Evolutionary conservation across 2,329 filamentous ascomycete species (phyloP), one percentile per base, ranked within the genome.

Genomic region (Penicillium sp.): DNA sequence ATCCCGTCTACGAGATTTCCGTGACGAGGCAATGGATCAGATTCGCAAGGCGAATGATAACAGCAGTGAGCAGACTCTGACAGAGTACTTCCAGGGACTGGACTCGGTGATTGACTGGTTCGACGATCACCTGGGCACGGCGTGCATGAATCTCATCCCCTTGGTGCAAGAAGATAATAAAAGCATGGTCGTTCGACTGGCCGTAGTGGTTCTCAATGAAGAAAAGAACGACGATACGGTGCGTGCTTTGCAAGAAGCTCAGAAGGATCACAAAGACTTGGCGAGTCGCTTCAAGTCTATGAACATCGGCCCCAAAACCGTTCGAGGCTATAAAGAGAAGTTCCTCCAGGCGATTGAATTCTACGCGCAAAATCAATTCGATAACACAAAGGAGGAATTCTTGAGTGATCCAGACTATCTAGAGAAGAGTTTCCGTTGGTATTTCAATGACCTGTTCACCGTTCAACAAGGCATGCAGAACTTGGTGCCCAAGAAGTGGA

Each of bases 11-110:
- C 83, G 94, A 58, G 96, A 99, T 73, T 96, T 99, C 61, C 86
- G 92, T 54, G 94, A 97, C 77, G 90, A 96, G 74, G 93, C 94
- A 28, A 92, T 97, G 84, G 92, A 96, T 69, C 94, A 99, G 81
- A 96, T 97, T 69, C 87, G 88, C 70, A 83, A 87, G 61, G 86
- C 88, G 11, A 83, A 87, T 59, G 90, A 94, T 67, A 73, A 79
- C 8, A 87, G 89, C 62, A 81, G 94, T 55, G 88, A 93, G 71
- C 84, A 84, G 46, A 97, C 93, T 2, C 77, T 99, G 47, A 87
- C 92, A 67, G 92, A 97, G 71, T 93, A 95, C 75, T 99, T 99
- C 73, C 82, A 87, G 52, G 84, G 89, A 18, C 77, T 99, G 52
- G 92, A 97, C 75, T 87, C 90, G 51, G 88, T 92, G 18, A 88